A percentile compares a stretch with the other conserved stretches of the same genome.
phyloP scores from a whole-genome alignment of 495 filamentous ascomycete species.

The Xylaria telfairii region DNA sequence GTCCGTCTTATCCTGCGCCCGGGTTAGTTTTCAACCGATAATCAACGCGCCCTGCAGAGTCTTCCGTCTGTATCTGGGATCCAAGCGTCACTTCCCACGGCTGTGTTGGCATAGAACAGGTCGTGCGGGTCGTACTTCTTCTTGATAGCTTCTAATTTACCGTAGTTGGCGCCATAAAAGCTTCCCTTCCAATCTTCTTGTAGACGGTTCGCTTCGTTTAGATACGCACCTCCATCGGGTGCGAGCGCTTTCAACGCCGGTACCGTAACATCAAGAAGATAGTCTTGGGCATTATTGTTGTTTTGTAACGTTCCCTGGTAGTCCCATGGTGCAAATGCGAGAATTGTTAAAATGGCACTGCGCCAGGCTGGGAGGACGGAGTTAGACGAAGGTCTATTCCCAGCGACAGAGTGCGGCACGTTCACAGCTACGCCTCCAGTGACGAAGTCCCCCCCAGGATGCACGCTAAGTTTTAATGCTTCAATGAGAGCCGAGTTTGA shows the following conservation, averaged over 20 bases:
- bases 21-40: too few relatives aligned
- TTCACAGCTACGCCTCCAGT: slow-evolving; percentile 37
- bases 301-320: slow-evolving; percentile 27
- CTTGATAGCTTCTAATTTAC: slow-evolving; percentile 53
- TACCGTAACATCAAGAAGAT: slow-evolving; percentile 42
- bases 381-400: slow-evolving; percentile 41
- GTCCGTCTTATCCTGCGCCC: too few relatives aligned
- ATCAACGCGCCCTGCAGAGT: slow-evolving; percentile 34
- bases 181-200: slow-evolving; percentile 57
- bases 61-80: slow-evolving; percentile 29
- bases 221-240: slow-evolving; percentile 49
- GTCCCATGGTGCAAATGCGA: slow-evolving; percentile 36
- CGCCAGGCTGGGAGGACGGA: slow-evolving; percentile 59
- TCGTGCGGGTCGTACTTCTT: slow-evolving; percentile 56
- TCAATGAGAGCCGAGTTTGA: slow-evolving; percentile 20
- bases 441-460: slow-evolving; percentile 28
- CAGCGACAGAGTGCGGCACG: slow-evolving; percentile 39
- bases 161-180: slow-evolving; percentile 61
- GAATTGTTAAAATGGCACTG: slow-evolving; percentile 34
- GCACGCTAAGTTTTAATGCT: slow-evolving; percentile 46
- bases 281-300: slow-evolving; percentile 36
- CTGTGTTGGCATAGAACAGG: slow-evolving; percentile 58
- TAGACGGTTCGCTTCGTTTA: slow-evolving; percentile 56
- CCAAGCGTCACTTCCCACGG: slow-evolving; percentile 53
- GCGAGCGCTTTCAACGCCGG: slow-evolving; percentile 44